phyloP scores from a whole-genome alignment of 345 rosid genomes.

The Citrus sp. region DNA sequence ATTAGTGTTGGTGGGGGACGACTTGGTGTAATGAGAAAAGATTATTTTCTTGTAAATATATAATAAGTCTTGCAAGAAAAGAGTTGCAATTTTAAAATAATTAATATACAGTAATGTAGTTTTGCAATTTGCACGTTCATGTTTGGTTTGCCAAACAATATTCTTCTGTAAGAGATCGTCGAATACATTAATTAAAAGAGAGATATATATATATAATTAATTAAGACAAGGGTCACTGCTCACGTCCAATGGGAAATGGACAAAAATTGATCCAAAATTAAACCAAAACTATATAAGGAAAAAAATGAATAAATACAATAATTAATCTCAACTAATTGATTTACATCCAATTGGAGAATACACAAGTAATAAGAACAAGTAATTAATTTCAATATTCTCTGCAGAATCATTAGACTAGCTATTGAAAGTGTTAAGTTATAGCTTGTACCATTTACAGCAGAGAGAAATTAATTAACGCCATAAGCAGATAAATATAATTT shows the following conservation, averaged over 20 bases:
- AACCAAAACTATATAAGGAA: not conserved
- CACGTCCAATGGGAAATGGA: constrained; percentile 2
- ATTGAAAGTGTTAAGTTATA: not conserved
- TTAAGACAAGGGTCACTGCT: not conserved
- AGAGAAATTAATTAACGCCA: not conserved
- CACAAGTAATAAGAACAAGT: not conserved
- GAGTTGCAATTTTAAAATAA: constrained; percentile 10
- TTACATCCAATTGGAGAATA: constrained; percentile 14
- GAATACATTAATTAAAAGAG: not conserved
- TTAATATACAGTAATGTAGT: too few relatives aligned
- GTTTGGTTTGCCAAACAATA: constrained; percentile 27
- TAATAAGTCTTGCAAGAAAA: constrained; percentile 38
- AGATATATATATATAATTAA: too few relatives aligned
- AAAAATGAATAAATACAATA: not conserved
- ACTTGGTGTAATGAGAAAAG: not conserved
- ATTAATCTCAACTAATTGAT: not conserved
- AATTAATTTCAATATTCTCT: not conserved
- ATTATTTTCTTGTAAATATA: not conserved
- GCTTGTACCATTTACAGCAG: constrained; percentile 15
- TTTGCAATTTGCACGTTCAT: constrained; percentile 12
- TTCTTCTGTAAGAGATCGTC: not conserved
- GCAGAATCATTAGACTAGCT: not conserved
- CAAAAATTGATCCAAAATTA: not conserved
- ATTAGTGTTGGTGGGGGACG: constrained; percentile 11
- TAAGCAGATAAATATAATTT: not conserved